Evolutionary conservation across 768 basidiomycete genomes (phyloP).

Genomic region (Astraeus odoratus): DNA sequence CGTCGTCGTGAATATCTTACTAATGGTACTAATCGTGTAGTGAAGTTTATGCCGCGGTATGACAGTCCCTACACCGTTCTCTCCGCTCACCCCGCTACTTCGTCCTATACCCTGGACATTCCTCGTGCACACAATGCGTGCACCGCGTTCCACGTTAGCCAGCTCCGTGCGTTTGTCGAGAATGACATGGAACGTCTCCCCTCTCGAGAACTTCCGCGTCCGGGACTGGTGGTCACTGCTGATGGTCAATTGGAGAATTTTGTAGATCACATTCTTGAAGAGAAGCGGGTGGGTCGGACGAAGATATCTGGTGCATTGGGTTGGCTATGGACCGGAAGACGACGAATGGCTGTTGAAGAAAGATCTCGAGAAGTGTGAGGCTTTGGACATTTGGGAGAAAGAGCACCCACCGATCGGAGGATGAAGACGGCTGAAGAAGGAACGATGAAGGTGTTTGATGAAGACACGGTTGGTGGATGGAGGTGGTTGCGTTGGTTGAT

Average conservation of each 20-base stretch:
- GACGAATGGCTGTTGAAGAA: no score
- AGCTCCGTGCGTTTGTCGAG: background rate
- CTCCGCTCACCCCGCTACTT: conserved; percentile 5
- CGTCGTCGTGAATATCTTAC: conserved; percentile 20
- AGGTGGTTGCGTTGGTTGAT: no score
- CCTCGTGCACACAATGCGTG: conserved; percentile 16
- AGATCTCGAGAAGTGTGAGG: background rate
- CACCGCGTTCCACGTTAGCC: no score
- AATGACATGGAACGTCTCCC: background rate
- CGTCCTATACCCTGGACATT: conserved; percentile 18
- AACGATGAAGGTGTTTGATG: no score
- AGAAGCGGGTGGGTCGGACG: no score
- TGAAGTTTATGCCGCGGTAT: conserved; percentile 36
- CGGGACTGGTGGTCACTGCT: background rate
- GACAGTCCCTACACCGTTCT: conserved; percentile 26
- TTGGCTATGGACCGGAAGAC: no score
- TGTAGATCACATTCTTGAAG: no score
- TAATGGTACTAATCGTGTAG: conserved; percentile 20
- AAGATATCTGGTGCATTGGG: no score
- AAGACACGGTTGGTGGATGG: no score
- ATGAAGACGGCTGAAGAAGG: no score
- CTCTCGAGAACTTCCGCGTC: background rate
- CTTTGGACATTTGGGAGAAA: no score
- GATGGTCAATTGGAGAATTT: background rate
- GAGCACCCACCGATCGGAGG: no score